These are phyloP conservation scores for Taphrina sp. DNA, from an alignment of 1,139 yeast species.

Conservation along the genomic window DNA sequence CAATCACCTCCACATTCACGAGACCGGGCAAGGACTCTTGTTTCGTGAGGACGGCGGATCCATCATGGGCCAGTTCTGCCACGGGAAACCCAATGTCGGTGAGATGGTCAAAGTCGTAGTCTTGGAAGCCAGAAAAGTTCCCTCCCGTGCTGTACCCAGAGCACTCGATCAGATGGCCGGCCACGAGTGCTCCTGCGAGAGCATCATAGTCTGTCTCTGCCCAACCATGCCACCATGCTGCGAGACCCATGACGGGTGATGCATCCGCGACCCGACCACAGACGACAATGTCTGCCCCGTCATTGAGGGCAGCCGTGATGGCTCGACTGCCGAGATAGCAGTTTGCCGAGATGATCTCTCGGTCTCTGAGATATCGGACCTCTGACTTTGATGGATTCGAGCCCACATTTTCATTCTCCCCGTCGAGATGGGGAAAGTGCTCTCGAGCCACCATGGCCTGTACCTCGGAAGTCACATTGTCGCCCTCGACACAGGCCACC, in stretches of 20 bases:
- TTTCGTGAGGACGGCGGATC: constrained; percentile 39
- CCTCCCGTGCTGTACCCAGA: constrained; percentile 40
- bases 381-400: constrained; percentile 32
- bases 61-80: constrained; percentile 39
- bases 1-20: constrained; percentile 38
- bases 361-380: constrained; percentile 30
- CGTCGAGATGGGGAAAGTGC: constrained; percentile 37
- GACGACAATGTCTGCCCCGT: constrained; percentile 40
- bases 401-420: constrained; percentile 20
- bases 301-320: constrained; percentile 38
- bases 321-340: constrained; percentile 40
- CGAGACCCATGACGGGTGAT: constrained; percentile 40
- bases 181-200: constrained; percentile 39
- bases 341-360: constrained; percentile 35
- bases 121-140: constrained; percentile 39
- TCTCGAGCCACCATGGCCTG: constrained; percentile 31
- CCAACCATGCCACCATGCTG: constrained; percentile 41
- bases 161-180: constrained; percentile 41
- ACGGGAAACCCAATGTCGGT: constrained; percentile 39
- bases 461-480: constrained; percentile 35
- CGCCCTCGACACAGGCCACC: constrained; percentile 40
- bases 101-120: constrained; percentile 35
- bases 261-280: constrained; percentile 41
- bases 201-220: constrained; percentile 37
- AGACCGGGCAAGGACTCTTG: constrained; percentile 38